These are phyloP conservation scores for Ophiocordyceps camponoti-leonardi DNA, from an alignment of 2,329 filamentous ascomycete genomes.

Conservation along the genomic window DNA sequence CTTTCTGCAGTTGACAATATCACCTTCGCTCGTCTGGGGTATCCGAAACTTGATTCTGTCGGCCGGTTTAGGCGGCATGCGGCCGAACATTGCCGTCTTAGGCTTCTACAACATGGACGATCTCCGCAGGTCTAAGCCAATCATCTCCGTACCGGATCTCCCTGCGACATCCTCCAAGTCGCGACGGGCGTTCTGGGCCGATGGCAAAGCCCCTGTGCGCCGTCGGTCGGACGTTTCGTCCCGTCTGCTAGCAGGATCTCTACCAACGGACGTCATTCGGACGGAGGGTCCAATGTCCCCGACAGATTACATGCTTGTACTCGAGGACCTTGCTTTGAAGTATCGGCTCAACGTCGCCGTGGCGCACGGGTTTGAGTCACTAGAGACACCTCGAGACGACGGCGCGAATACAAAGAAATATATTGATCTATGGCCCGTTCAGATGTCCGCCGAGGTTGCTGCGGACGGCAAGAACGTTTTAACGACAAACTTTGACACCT, in stretches of 20 bases:
- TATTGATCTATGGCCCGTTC: conserved; percentile 82
- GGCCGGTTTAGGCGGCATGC: conserved; percentile 71
- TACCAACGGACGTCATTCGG: conserved; percentile 55
- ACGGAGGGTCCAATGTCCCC: conserved; percentile 52
- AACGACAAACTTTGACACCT: conserved; percentile 85
- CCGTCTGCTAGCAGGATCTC: conserved; percentile 34
- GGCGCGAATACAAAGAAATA: conserved; percentile 51
- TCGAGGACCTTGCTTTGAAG: conserved; percentile 65
- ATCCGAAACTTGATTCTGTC: conserved; percentile 67
- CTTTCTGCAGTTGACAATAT: conserved; percentile 74
- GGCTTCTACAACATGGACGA: conserved; percentile 71
- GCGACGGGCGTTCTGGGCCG: conserved; percentile 12
- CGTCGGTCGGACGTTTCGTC: conserved; percentile 36
- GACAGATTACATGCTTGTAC: conserved; percentile 61
- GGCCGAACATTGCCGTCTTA: conserved; percentile 71
- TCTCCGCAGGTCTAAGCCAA: conserved; percentile 40
- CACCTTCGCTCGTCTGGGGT: conserved; percentile 70
- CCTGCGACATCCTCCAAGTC: conserved; percentile 19
- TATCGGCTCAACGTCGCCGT: conserved; percentile 74
- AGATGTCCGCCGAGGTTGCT: conserved; percentile 75
- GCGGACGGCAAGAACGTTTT: conserved; percentile 49
- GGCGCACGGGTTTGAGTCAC: conserved; percentile 60
- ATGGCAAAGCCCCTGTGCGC: conserved; percentile 16
- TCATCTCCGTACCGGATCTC: conserved; percentile 37
- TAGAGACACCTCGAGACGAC: conserved; percentile 52